Percentiles rank a stretch among this genome's conserved stretches.
These are phyloP conservation scores for Hymenotorrendiella dingleyae DNA, from an alignment of 2,329 filamentous ascomycete genomes.

Conservation along the genomic window DNA sequence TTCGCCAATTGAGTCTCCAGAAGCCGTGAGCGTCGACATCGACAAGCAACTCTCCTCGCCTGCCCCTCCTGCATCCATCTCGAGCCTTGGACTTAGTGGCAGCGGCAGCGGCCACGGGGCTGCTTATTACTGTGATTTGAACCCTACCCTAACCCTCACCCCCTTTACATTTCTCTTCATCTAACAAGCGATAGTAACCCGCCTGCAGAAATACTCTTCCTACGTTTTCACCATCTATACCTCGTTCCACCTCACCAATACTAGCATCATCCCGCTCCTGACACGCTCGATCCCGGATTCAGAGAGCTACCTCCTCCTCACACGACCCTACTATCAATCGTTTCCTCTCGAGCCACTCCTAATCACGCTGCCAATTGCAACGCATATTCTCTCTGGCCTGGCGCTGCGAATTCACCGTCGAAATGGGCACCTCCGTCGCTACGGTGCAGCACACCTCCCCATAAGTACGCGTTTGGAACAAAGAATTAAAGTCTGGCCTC, in stretches of 20 bases:
- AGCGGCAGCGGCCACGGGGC: slow-evolving; percentile 53
- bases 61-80: slow-evolving; percentile 31
- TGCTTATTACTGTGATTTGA: slow-evolving; percentile 68
- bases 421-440: slow-evolving; percentile 63
- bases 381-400: slow-evolving; percentile 73
- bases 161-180: too few relatives aligned
- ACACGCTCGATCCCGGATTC: slow-evolving; percentile 67
- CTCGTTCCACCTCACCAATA: slow-evolving; percentile 72
- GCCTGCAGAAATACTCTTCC: slow-evolving; percentile 82
- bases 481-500: slow-evolving; percentile 45
- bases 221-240: slow-evolving; percentile 77
- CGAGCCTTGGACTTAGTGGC: slow-evolving; percentile 51
- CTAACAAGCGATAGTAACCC: slow-evolving; percentile 48
- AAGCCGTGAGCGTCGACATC: slow-evolving; percentile 50
- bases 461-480: slow-evolving; percentile 39
- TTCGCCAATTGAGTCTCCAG: slow-evolving; percentile 61
- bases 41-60: slow-evolving; percentile 33
- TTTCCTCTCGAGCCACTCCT: slow-evolving; percentile 73
- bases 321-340: slow-evolving; percentile 87
- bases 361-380: slow-evolving; percentile 65
- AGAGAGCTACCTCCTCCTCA: slow-evolving; percentile 84
- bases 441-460: slow-evolving; percentile 59
- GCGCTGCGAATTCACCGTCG: slow-evolving; percentile 70
- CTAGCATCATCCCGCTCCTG: slow-evolving; percentile 70
- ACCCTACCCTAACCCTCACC: slow-evolving; percentile 29